Base-by-base conservation (phyloP, 306 rosid species). In the Dryas drummondii region DNA sequence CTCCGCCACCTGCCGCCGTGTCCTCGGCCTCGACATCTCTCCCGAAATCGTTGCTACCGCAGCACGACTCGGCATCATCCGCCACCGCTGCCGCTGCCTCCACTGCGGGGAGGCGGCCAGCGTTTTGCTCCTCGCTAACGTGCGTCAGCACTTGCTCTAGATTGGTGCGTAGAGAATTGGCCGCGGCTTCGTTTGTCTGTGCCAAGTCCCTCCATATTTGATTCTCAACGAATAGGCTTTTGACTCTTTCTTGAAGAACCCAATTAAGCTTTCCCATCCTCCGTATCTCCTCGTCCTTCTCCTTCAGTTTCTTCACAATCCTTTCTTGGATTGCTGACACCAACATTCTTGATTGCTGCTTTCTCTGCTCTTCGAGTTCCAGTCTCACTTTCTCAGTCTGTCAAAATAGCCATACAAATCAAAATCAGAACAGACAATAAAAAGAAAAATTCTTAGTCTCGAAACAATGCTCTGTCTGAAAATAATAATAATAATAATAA, bases 141-240 rank as follows among this genome's bases (percentile, higher is more conserved):
- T 89, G 88, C 0, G 91, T 88, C 37, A 90, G 66, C 0, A 88
- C 83, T 65, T 88, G 93, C 50, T 91, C 96, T 52, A 94, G 71
- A 44, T 90, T 84, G 50, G 26, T 77, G 0, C 97, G 89, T 0
- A 94, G 91, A 53, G 89, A 86, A 62, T 90, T 90, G 26, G 91
- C 97, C 0, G 94, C 82, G 45, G 93, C 90, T 80, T 94, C 97
- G 76, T 88, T 94, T 0, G 85, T 83, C 7, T 91, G 93, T 3
- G 98, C 98, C 37, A 94, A 37, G 3, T 91, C 96, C 55, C 83
- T 84, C 96, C 97, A 91, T 7, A 88, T 66, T 56, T 94, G 98
- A 32, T 91, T 94, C 84, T 94, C 98, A 3, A 83, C 59, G 45
- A 84, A 87, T 4, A 94, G 62, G 19, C 55, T 77, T 41, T 78